phyloP scores from a whole-genome alignment of 495 filamentous ascomycete species.

The Neurospora africana region DNA sequence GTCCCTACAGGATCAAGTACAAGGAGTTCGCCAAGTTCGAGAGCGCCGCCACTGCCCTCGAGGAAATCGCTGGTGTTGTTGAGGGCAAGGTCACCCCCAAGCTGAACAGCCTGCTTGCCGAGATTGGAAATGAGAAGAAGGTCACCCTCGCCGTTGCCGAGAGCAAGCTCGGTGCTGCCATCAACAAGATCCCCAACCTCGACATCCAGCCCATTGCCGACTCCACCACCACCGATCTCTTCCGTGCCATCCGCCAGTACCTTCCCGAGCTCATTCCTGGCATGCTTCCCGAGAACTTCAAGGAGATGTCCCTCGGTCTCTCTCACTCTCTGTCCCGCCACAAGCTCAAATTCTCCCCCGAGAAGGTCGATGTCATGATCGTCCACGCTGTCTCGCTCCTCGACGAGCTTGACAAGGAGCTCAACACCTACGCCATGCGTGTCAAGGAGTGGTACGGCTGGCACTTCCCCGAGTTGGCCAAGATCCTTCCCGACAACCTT shows the following conservation, averaged over 20 bases:
- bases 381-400: conserved; percentile 90
- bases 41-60: conserved; percentile 72
- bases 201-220: conserved; percentile 80
- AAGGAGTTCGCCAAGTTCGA: conserved; percentile 97
- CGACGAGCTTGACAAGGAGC: conserved; percentile 95
- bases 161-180: conserved; percentile 83
- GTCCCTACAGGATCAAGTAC: conserved; percentile 62
- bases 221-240: conserved; percentile 74
- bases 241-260: conserved; percentile 86
- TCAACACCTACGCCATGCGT: conserved; percentile 97
- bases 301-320: conserved; percentile 88
- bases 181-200: conserved; percentile 83
- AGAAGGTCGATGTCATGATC: conserved; percentile 99
- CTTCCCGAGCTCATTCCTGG: conserved; percentile 85
- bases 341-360: conserved; percentile 96
- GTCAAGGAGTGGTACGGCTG: conserved; percentile 99
- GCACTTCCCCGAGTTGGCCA: conserved; percentile 97
- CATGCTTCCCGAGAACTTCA: conserved; percentile 71
- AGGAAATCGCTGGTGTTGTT: conserved; percentile 76
- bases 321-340: conserved; percentile 97
- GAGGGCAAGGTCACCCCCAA: conserved; percentile 96
- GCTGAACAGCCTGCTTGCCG: conserved; percentile 68
- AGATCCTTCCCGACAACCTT: conserved; percentile 95
- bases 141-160: conserved; percentile 90
- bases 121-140: conserved; percentile 96